Evolutionary conservation across 495 filamentous ascomycete genomes (phyloP).

Genomic region (Trichoderma erinaceum): DNA sequence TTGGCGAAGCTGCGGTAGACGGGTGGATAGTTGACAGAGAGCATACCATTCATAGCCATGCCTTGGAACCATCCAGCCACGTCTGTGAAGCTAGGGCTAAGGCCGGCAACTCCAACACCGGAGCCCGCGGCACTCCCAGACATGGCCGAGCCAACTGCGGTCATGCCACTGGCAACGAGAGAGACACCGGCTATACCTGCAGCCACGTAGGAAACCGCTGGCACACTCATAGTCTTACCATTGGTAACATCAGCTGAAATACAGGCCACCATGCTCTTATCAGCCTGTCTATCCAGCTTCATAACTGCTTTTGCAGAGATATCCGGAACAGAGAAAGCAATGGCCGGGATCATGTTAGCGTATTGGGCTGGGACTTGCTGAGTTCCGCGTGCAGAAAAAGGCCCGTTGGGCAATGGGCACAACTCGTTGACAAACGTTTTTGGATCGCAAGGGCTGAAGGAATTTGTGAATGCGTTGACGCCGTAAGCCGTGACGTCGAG

Average conservation of each 20-base stretch:
- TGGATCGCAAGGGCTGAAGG: conserved; percentile 73
- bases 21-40: conserved; percentile 78
- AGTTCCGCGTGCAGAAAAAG: conserved; percentile 64
- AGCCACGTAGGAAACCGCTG: conserved; percentile 77
- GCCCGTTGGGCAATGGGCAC: conserved; percentile 79
- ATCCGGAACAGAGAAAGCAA: conserved; percentile 88
- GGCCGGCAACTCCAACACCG: conserved; percentile 54
- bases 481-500: conserved; percentile 84
- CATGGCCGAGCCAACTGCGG: conserved; percentile 58
- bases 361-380: conserved; percentile 64
- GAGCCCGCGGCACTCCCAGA: conserved; percentile 38
- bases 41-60: conserved; percentile 92
- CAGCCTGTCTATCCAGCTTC: conserved; percentile 58
- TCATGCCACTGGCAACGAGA: conserved; percentile 64
- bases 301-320: conserved; percentile 82
- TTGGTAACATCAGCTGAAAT: conserved; percentile 77
- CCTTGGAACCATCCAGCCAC: conserved; percentile 88
- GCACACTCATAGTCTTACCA: conserved; percentile 69
- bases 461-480: conserved; percentile 67
- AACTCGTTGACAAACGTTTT: conserved; percentile 61
- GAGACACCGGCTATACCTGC: conserved; percentile 84
- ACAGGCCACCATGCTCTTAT: conserved; percentile 65
- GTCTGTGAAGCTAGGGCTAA: conserved; percentile 80
- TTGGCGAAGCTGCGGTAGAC: conserved; percentile 82
- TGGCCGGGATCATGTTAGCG: conserved; percentile 71